Evolutionary conservation across 2,329 filamentous ascomycete genomes (phyloP).

Genomic region (Knoxdaviesia proteae): DNA sequence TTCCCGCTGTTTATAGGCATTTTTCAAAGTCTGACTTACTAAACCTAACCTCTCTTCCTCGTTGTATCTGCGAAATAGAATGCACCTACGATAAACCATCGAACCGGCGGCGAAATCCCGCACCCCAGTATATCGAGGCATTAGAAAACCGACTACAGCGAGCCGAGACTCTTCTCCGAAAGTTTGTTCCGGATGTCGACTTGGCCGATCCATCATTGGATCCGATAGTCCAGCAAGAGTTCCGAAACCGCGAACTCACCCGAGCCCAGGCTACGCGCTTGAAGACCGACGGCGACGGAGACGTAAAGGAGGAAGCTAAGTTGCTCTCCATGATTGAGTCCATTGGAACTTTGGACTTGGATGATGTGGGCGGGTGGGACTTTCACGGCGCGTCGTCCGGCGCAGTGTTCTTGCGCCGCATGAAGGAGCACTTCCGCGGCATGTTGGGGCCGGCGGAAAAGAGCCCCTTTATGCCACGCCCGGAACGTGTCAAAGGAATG

Average conservation of each 20-base stretch:
- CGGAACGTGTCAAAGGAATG: constrained; percentile 25
- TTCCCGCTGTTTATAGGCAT: neutral
- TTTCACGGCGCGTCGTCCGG: constrained; percentile 90
- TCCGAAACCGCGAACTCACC: constrained; percentile 31
- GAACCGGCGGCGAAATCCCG: constrained; percentile 73
- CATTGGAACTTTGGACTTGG: constrained; percentile 75
- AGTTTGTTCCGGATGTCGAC: constrained; percentile 67
- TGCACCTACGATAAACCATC: constrained; percentile 93
- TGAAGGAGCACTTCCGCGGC: constrained; percentile 72
- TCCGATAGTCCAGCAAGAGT: constrained; percentile 50
- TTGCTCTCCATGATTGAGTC: constrained; percentile 90
- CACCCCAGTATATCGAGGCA: constrained; percentile 81
- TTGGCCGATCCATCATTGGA: constrained; percentile 72
- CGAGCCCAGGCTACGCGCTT: constrained; percentile 19
- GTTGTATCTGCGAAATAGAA: constrained; percentile 28
- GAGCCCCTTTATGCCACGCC: constrained; percentile 34
- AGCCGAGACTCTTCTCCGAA: constrained; percentile 58
- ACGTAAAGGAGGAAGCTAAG: constrained; percentile 42
- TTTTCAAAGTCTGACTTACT: neutral
- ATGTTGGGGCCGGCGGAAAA: constrained; percentile 45
- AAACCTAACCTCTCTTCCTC: neutral
- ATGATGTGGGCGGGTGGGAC: constrained; percentile 82
- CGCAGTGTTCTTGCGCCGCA: constrained; percentile 64
- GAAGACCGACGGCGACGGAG: constrained; percentile 7
- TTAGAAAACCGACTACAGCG: constrained; percentile 67